Percentiles rank a stretch among this genome's conserved stretches.
These are phyloP conservation scores for Suillus discolor DNA, from an alignment of 768 basidiomycete genomes.

Conservation along the genomic window DNA sequence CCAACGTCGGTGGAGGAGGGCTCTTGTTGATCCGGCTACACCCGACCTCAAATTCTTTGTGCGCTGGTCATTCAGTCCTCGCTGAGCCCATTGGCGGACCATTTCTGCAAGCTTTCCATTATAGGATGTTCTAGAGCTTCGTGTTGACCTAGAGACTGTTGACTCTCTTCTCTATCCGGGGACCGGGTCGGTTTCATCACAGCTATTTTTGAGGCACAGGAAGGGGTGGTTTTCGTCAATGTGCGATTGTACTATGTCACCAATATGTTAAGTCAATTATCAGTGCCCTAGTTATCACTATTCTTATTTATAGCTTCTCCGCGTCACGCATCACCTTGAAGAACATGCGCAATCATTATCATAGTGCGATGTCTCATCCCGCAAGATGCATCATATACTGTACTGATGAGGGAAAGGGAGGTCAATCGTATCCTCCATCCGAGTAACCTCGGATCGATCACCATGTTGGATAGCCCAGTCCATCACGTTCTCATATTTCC, in stretches of 20 bases:
- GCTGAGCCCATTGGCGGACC: no score
- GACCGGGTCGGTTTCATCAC: no score
- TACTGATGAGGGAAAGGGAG: neutral
- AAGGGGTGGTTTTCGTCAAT: neutral
- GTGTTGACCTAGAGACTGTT: no score
- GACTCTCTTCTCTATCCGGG: no score
- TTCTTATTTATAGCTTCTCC: neutral
- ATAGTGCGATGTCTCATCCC: neutral
- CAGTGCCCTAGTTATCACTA: neutral
- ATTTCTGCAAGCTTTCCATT: no score
- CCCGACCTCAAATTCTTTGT: no score
- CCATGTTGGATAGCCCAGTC: neutral
- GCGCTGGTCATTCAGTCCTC: no score
- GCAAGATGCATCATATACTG: neutral
- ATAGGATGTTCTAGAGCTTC: no score
- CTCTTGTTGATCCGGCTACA: no score
- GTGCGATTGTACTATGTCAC: no score
- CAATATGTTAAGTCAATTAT: neutral
- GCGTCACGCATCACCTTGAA: neutral
- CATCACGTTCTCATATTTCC: neutral
- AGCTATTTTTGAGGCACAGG: neutral
- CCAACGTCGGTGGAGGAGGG: no score
- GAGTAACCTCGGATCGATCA: neutral
- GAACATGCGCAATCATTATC: neutral
- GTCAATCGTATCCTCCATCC: neutral